Evolutionary conservation across 164 flowering plant species (phyloP), one percentile per base, ranked within the genome.

Genomic region (Saururus chinensis): DNA sequence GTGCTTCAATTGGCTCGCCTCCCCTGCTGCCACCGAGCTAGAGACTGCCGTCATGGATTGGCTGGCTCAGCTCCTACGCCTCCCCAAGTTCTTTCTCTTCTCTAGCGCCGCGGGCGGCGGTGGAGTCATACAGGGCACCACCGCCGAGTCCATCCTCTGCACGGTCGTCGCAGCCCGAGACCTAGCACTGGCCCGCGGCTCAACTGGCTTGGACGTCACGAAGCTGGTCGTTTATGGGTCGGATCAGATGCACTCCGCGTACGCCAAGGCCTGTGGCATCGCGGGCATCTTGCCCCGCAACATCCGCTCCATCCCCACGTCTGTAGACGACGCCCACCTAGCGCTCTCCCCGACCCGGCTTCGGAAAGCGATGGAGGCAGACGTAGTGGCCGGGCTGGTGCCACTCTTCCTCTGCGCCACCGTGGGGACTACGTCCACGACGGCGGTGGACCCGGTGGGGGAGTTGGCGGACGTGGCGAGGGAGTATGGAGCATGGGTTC

Each of bases 21-120:
- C 86, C 1, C 86, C 88, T 0, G 83, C 91, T 0, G 73, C 86
- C 0, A 85, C 88, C n/a, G 88, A 83, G 82, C 77, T 83, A 0
- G 85, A 85, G 60, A 75, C 65, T 63, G 56, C 76, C 7, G 86
- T 83, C 56, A 74, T 80, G 86, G 91, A 85, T 22, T 86, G 88
- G 92, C 56, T 62, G 10, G 66, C 76, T 0, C 20, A 40, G 30
- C 72, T 82, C 80, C 77, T 82, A 0, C 51, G 69, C 40, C 79
- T 84, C 0, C 92, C 89, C 0, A 61, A 62, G 1, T 58, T 77
- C 0, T 82, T 86, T 72, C 65, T 69, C 74, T 82, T 82, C 54
- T 67, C 82, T 10, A 42, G 67, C 37, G 51, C 64, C 49, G 49
- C 49, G 1, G 49, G 49, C 4, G 86, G 84, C 0, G 88, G 92